A percentile compares a stretch with the other conserved stretches of the same genome.
Conservation (phyloP, 805 yeast species). For the Candida andamanensis region DNA sequence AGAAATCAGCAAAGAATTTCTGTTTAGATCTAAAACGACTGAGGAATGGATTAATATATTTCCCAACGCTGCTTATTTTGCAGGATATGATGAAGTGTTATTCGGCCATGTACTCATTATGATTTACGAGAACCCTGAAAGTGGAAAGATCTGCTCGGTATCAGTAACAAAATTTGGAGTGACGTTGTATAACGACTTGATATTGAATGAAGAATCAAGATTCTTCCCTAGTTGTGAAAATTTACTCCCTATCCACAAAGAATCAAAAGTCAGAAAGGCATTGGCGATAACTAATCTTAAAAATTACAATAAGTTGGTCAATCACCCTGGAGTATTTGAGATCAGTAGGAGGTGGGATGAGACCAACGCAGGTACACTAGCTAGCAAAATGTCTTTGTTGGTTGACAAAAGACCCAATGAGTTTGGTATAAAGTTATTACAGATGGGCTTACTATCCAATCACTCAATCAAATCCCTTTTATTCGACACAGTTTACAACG, state of each 20-base stretch:
- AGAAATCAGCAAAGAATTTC: conserved; percentile 11
- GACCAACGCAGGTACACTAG: conserved; percentile 76
- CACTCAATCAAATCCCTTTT: conserved; percentile 47
- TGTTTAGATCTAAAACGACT: conserved; percentile 9
- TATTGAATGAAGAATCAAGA: conserved; percentile 54
- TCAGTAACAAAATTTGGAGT: conserved; percentile 65
- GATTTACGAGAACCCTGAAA: conserved; percentile 44
- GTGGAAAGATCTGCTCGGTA: conserved; percentile 47
- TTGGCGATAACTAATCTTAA: conserved; percentile 71
- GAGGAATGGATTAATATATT: conserved; percentile 37
- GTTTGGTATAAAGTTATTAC: conserved; percentile 52
- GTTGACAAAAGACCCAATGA: conserved; percentile 48
- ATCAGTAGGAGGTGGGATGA: conserved; percentile 60
- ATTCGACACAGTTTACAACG: conserved; percentile 70
- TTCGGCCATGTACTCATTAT: conserved; percentile 45
- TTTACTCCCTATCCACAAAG: conserved; percentile 42
- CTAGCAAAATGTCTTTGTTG: conserved; percentile 57
- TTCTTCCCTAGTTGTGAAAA: conserved; percentile 79
- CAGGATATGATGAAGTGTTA: conserved; percentile 48
- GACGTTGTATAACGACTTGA: conserved; percentile 51
- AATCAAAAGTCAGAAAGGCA: conserved; percentile 63
- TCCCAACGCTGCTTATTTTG: conserved; percentile 48
- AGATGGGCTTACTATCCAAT: conserved; percentile 53
- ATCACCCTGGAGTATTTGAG: conserved; percentile 26
- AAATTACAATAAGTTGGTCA: conserved; percentile 55